Percentiles rank a stretch among this genome's conserved stretches.
Conservation (phyloP, 805 yeast species). For the Hanseniaspora thailandica region DNA sequence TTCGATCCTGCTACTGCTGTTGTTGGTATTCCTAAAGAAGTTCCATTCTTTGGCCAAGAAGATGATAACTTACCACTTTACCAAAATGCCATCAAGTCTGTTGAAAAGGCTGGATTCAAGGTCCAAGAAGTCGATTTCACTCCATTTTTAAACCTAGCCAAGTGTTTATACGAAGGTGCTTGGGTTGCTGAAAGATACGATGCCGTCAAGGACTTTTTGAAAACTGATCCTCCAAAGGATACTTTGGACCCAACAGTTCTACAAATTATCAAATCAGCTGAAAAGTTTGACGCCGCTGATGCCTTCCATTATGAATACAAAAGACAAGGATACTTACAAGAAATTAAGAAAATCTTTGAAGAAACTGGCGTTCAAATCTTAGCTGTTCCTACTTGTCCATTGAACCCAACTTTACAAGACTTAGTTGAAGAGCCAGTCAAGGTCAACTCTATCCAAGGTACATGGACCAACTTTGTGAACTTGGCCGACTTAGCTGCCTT, state of each 20-base stretch:
- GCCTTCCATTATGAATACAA: constrained; percentile 78
- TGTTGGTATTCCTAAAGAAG: constrained; percentile 63
- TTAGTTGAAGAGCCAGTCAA: constrained; percentile 65
- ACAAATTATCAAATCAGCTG: constrained; percentile 67
- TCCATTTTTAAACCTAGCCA: constrained; percentile 68
- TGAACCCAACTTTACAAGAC: constrained; percentile 71
- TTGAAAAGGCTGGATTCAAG: constrained; percentile 45
- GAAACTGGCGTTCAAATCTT: constrained; percentile 52
- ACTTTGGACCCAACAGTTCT: constrained; percentile 77
- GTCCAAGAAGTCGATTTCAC: constrained; percentile 58
- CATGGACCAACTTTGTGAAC: constrained; percentile 96
- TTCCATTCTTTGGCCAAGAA: constrained; percentile 71
- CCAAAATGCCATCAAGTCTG: constrained; percentile 45
- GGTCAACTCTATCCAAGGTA: constrained; percentile 85
- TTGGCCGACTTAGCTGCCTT: constrained; percentile 86
- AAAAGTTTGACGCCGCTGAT: constrained; percentile 66
- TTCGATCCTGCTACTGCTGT: constrained; percentile 46
- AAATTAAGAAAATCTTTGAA: constrained; percentile 42
- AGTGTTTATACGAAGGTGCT: constrained; percentile 89
- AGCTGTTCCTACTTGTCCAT: constrained; percentile 87
- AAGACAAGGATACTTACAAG: constrained; percentile 66
- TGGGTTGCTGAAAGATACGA: constrained; percentile 95
- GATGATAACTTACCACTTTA: constrained; percentile 59
- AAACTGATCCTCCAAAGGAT: constrained; percentile 54
- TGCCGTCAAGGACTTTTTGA: constrained; percentile 63